Percentiles rank a stretch among this genome's conserved stretches.
phyloP scores from a whole-genome alignment of 2,329 filamentous ascomycete species.

The Metarhizium guizhouense region DNA sequence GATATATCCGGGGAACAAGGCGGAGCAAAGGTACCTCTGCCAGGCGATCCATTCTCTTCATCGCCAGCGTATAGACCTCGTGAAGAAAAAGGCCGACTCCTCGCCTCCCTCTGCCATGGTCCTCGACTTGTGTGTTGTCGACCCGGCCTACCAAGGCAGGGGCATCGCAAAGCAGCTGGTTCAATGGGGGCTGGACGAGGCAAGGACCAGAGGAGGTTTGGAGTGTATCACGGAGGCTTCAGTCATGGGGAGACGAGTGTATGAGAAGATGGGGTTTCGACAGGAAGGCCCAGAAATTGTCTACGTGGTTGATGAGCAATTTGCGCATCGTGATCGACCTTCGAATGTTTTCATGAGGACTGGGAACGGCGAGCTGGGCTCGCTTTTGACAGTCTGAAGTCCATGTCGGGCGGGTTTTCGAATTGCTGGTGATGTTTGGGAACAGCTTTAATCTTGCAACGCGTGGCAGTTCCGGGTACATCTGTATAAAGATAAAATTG shows the following conservation, averaged over 20 bases:
- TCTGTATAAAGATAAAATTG: too few relatives aligned
- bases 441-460: too few relatives aligned
- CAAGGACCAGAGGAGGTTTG: conserved; percentile 26
- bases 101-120: conserved; percentile 37
- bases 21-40: conserved; percentile 34
- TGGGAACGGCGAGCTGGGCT: not conserved
- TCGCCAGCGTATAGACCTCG: conserved; percentile 30
- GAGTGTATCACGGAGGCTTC: conserved; percentile 39
- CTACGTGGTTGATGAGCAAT: conserved; percentile 35
- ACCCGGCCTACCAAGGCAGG: conserved; percentile 43
- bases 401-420: too few relatives aligned
- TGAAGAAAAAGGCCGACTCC: conserved; percentile 28
- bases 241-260: conserved; percentile 37
- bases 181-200: conserved; percentile 37
- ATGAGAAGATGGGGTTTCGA: conserved; percentile 35
- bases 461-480: too few relatives aligned
- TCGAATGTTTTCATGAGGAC: conserved; percentile 40
- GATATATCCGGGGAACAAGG: conserved; percentile 32
- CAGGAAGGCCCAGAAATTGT: conserved; percentile 31
- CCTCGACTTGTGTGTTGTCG: conserved; percentile 42
- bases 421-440: too few relatives aligned
- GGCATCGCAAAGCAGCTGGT: conserved; percentile 37
- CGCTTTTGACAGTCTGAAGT: too few relatives aligned
- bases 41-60: conserved; percentile 37
- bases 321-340: conserved; percentile 24